Percentiles rank a stretch among this genome's conserved stretches.
Evolutionary conservation across 805 yeast species (phyloP).

Genomic region (Ogataea zsoltii): DNA sequence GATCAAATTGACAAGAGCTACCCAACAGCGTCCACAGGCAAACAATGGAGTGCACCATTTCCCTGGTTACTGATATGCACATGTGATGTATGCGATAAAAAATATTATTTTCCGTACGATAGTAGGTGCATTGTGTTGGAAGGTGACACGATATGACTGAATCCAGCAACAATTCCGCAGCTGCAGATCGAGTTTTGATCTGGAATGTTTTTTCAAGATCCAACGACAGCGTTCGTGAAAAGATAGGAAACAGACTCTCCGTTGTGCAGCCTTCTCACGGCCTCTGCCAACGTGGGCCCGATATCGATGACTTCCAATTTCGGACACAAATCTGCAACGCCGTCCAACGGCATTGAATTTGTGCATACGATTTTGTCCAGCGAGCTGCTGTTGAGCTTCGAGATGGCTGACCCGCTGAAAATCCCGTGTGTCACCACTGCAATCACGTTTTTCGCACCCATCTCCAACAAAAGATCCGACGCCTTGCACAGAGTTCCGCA

Average conservation of each 20-base stretch:
- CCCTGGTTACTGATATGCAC: too few species aligned
- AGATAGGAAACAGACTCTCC: slow-evolving; percentile 93
- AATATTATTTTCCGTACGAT: too few species aligned
- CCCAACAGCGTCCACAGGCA: too few species aligned
- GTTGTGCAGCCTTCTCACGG: slow-evolving; percentile 89
- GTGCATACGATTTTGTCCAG: slow-evolving; percentile 82
- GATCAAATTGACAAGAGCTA: too few species aligned
- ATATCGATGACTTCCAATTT: slow-evolving; percentile 83
- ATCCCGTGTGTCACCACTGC: slow-evolving; percentile 97
- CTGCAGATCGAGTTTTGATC: too few species aligned
- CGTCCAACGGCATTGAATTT: slow-evolving; percentile 85
- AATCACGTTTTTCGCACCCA: slow-evolving; percentile 82
- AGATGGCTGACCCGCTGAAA: slow-evolving; percentile 80
- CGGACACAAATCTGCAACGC: slow-evolving; percentile 55
- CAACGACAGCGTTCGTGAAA: slow-evolving; percentile 59
- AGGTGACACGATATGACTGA: too few species aligned
- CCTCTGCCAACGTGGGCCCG: slow-evolving; percentile 86
- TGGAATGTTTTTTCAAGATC: too few species aligned
- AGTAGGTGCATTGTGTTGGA: too few species aligned
- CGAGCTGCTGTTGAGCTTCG: slow-evolving; percentile 65
- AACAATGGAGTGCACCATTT: too few species aligned
- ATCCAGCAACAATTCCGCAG: too few species aligned
- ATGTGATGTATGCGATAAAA: too few species aligned
- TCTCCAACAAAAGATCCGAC: slow-evolving; percentile 77
- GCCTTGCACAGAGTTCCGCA: slow-evolving; percentile 97